These are phyloP conservation scores for Xylaria sp. DNA, from an alignment of 2,329 filamentous ascomycete genomes.

Conservation along the genomic window DNA sequence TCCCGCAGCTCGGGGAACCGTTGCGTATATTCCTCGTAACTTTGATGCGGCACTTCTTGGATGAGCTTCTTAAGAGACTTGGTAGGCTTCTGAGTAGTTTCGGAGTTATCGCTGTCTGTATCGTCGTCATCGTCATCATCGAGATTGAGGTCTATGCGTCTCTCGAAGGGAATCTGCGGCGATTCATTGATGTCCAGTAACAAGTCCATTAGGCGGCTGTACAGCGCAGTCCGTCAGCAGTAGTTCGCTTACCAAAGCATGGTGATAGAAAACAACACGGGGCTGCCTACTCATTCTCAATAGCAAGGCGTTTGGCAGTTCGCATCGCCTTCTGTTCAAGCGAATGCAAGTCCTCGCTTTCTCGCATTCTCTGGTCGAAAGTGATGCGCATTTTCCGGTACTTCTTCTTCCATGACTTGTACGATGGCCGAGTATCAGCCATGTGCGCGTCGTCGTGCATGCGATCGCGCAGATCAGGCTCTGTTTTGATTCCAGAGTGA, in stretches of 20 bases:
- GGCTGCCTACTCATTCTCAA: slow-evolving; percentile 86
- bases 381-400: slow-evolving; percentile 88
- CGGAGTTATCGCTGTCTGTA: slow-evolving; percentile 54
- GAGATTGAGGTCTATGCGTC: slow-evolving; percentile 76
- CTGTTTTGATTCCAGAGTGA: slow-evolving; percentile 42
- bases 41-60: slow-evolving; percentile 61
- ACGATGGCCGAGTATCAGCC: slow-evolving; percentile 60
- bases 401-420: slow-evolving; percentile 88
- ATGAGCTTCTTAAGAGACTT: slow-evolving; percentile 64
- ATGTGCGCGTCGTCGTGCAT: slow-evolving; percentile 49
- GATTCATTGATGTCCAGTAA: slow-evolving; percentile 90
- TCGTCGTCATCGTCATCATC: slow-evolving; percentile 55
- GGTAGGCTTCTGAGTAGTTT: slow-evolving; percentile 50
- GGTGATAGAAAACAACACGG: slow-evolving; percentile 37
- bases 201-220: slow-evolving; percentile 85
- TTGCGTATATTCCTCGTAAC: slow-evolving; percentile 66
- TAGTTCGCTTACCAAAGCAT: slow-evolving; percentile 13
- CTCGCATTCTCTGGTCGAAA: slow-evolving; percentile 81
- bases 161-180: slow-evolving; percentile 77
- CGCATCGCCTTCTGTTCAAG: slow-evolving; percentile 83
- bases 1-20: slow-evolving; percentile 68
- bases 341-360: slow-evolving; percentile 83
- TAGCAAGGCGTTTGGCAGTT: slow-evolving; percentile 82
- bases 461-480: slow-evolving; percentile 48
- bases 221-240: slow-evolving; percentile 38